Conservation (phyloP, 495 filamentous ascomycete species). For the Terfezia boudieri region DNA sequence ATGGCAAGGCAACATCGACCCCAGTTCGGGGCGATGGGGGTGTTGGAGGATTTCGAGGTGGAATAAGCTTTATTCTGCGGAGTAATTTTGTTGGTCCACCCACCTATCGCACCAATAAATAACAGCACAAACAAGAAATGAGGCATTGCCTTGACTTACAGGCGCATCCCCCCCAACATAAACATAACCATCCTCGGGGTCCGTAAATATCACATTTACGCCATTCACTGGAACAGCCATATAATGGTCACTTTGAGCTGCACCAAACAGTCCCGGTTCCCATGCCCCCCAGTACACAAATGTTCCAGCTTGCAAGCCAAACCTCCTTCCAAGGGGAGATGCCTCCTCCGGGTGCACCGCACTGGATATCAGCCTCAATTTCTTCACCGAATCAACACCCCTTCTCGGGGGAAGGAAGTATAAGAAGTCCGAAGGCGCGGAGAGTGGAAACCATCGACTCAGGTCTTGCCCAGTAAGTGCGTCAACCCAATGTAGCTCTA, state of each 20-base stretch:
- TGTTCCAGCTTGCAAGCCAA: conserved; percentile 10
- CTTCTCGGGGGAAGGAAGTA: conserved; percentile 40
- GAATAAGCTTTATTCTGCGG: conserved; percentile 26
- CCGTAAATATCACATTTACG: conserved; percentile 45
- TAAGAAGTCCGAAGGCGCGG: conserved; percentile 40
- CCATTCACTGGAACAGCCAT: conserved; percentile 48
- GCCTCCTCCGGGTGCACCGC: conserved; percentile 27
- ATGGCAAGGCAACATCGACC: background rate
- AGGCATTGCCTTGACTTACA: conserved; percentile 7
- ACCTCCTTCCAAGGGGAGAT: conserved; percentile 10
- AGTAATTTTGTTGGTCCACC: conserved; percentile 20
- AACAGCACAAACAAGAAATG: background rate
- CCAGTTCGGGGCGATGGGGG: background rate
- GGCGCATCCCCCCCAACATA: conserved; percentile 46
- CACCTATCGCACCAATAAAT: background rate
- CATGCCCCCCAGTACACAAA: conserved; percentile 13
- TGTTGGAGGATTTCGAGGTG: conserved; percentile 12
- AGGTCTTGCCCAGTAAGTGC: conserved; percentile 34
- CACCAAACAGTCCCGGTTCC: conserved; percentile 7
- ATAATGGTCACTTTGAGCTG: conserved; percentile 36
- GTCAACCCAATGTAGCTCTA: conserved; percentile 55
- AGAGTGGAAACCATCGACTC: conserved; percentile 43
- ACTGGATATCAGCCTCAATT: conserved; percentile 46
- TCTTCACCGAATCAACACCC: conserved; percentile 30
- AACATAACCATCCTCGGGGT: conserved; percentile 35